These are phyloP conservation scores for Cardamine occulta DNA, from an alignment of 345 rosid species.

Conservation along the genomic window DNA sequence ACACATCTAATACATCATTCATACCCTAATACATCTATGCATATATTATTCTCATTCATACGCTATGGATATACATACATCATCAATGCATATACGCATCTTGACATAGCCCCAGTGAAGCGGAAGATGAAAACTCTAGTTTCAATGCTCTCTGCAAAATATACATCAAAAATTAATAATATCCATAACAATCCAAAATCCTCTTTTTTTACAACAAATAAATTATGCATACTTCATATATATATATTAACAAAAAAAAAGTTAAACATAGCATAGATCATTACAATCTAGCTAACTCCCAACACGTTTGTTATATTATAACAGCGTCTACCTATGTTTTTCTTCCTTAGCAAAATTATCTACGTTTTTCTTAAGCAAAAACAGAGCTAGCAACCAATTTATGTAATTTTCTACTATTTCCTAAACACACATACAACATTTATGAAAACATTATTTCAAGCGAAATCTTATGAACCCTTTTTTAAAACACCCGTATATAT, in stretches of 20 bases:
- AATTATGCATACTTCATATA: neutral
- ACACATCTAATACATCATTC: too few relatives aligned
- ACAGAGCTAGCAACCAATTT: neutral
- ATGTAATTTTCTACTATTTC: too few relatives aligned
- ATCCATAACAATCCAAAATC: neutral
- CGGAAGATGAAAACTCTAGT: neutral
- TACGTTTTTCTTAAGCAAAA: neutral
- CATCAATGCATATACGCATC: neutral
- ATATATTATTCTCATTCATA: too few relatives aligned
- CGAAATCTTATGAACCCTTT: neutral
- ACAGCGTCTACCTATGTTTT: too few relatives aligned
- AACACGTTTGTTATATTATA: neutral
- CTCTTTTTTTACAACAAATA: neutral
- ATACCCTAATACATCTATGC: neutral
- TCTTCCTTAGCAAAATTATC: too few relatives aligned
- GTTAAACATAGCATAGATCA: too few relatives aligned
- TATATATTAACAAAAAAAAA: too few relatives aligned
- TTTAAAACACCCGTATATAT: neutral
- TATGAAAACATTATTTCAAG: neutral
- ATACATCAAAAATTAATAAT: neutral
- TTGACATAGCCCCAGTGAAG: neutral
- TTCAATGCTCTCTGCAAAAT: neutral
- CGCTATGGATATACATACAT: too few relatives aligned
- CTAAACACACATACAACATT: neutral
- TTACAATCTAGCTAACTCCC: neutral